Percentiles rank a stretch among this genome's conserved stretches.
phyloP scores from a whole-genome alignment of 1,139 yeast genomes.

The Blastobotrys arbuscula region DNA sequence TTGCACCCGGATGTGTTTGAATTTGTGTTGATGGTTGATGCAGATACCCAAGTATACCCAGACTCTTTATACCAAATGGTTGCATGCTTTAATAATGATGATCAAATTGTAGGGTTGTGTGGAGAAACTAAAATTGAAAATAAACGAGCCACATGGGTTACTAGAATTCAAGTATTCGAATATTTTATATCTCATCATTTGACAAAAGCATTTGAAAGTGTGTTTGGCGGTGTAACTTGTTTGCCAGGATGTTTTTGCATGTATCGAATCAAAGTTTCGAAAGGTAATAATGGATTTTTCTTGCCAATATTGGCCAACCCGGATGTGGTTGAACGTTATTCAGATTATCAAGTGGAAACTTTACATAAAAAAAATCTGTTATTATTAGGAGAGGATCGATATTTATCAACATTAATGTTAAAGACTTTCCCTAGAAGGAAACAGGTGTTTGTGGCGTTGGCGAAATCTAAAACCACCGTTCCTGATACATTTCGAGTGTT shows the following conservation, averaged over 20 bases:
- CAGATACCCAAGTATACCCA: constrained; percentile 89
- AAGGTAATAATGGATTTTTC: constrained; percentile 88
- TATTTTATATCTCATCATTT: constrained; percentile 95
- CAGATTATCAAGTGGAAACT: constrained; percentile 83
- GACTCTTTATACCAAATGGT: constrained; percentile 90
- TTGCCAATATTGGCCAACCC: constrained; percentile 95
- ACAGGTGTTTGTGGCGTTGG: constrained; percentile 90
- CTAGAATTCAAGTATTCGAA: constrained; percentile 93
- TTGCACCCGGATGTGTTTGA: constrained; percentile 84
- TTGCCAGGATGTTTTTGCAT: constrained; percentile 96
- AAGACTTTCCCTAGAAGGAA: constrained; percentile 89
- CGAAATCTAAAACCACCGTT: constrained; percentile 90
- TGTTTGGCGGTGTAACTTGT: constrained; percentile 95
- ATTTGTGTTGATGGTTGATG: constrained; percentile 89
- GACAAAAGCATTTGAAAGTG: constrained; percentile 93
- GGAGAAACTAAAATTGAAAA: constrained; percentile 96
- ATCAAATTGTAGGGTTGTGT: constrained; percentile 88
- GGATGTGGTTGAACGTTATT: constrained; percentile 90
- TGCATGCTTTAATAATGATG: constrained; percentile 89
- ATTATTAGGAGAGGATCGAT: constrained; percentile 91
- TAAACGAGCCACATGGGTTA: constrained; percentile 83
- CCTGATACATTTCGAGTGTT: constrained; percentile 79
- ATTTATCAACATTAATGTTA: constrained; percentile 81
- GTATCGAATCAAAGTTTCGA: constrained; percentile 92
- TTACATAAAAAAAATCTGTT: constrained; percentile 85